Evolutionary conservation across 2,329 filamentous ascomycete genomes (phyloP), one percentile per base, ranked within the genome.

Genomic region (Paraphaeosphaeria minitans): DNA sequence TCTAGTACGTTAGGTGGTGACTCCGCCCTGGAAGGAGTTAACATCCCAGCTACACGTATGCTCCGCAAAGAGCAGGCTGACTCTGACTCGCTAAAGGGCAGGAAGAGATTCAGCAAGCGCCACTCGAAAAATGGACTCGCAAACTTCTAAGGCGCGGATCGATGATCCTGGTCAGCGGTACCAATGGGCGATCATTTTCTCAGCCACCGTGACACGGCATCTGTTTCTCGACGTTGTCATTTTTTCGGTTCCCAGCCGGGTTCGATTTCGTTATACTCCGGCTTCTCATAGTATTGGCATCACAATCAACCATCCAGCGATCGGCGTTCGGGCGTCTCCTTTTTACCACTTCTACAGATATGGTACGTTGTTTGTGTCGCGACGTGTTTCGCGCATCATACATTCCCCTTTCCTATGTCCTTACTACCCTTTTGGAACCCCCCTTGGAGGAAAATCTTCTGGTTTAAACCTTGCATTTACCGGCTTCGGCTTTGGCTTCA

Each of bases 41-140:
- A 69, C 83, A 85, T 75, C 72, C 84, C 45, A 81, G 87, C 64
- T 77, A 79, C 54, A 82, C 82, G 78, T 61, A 80, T 80, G 69
- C 75, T 79, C 56, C 79, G 70, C 70, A 83, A 75, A 77, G 83
- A 78, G 66, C 75, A 70, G 64, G 78, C 76, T 51, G 83, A 85
- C 64, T 75, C 77, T 49, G 83, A 85, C 53, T 84, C 82, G n/a
- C 68, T 83, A 16, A 87, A 85, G 72, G 83, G 83, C 50, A 81
- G 83, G 66, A 87, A 87, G 72, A 78, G 86, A 50, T 98, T 97
- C 78, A 97, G 93, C 79, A 95, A 95, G 79, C 85, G 94, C 66
- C 92, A 97, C 78, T 96, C 91, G 16, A 96, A 96, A 79, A 97
- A 92, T 75, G 93, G 94, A n/a, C 84, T 97, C 50, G 92, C 92